Evolutionary conservation across 2,329 filamentous ascomycete genomes (phyloP), one percentile per base, ranked within the genome.

Genomic region (Colletotrichum somersetense): DNA sequence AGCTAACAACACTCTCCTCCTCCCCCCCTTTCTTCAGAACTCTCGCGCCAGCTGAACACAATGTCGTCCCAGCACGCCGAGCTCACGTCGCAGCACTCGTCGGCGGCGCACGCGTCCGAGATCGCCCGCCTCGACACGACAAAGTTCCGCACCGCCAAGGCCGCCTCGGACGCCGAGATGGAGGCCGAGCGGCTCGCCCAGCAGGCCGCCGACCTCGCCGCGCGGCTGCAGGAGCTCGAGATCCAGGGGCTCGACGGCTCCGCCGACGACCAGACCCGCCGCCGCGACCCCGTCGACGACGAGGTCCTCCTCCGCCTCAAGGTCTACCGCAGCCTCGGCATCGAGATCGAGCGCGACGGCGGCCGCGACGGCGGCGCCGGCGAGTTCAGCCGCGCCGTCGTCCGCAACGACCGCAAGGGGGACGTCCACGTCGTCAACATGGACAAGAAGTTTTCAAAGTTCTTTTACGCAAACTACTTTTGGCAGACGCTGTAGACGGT

Each of bases 381-480:
- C 44, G 93, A 94, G 80, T 98, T 96, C 85, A 91, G 89, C 76
- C 93, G 93, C 79, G 96, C 95, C 1, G 89, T 97, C 23, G 92
- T 98, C 75, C 87, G 94, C 74, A 98, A 97, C 79, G 91, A 91
- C 72, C 88, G 90, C 75, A 96, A 95, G 84, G 95, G 95, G 11
- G 95, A 98, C 80, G 94, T 98, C 63, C 94, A 97, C 80, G 93
- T 98, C 62, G 92, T 99, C 73, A 97, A 97, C 78, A 91, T 99
- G 80, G 95, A 98, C 77, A 91, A 93, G 77, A 97, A 96, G 84
- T 95, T 97, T 81, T 96, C 93, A 71, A 89, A 91, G 74, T 96
- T 93, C 81, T 98, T 97, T 79, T 97, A 98, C 78, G 94, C 95
- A 30, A 97, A 97, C 78, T 97, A 97, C 81, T 97, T 98, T 79